A percentile compares a stretch with the other conserved stretches of the same genome.
These are phyloP conservation scores for Alternaria conjuncta DNA, from an alignment of 2,329 filamentous ascomycete genomes.

Conservation along the genomic window DNA sequence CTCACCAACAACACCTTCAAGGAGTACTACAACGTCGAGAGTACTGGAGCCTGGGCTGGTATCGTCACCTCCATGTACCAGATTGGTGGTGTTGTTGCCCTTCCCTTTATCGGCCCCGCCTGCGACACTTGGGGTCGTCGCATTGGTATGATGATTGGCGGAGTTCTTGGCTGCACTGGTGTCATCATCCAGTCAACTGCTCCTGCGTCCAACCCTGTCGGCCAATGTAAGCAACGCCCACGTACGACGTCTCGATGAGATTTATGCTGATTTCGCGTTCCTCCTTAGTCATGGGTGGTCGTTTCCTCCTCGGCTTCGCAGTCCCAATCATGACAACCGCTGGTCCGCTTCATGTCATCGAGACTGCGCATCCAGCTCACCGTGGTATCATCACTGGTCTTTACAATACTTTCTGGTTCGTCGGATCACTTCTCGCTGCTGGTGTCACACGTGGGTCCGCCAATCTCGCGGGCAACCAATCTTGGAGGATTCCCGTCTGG, in stretches of 20 bases:
- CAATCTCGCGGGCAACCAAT: constrained; percentile 21
- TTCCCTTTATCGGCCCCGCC: constrained; percentile 56
- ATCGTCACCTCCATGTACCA: constrained; percentile 57
- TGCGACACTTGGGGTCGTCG: constrained; percentile 53
- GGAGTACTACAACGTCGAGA: constrained; percentile 51
- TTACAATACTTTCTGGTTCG: constrained; percentile 55
- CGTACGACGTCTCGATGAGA: neutral
- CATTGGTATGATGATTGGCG: constrained; percentile 60
- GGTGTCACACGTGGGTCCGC: constrained; percentile 33
- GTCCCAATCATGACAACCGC: constrained; percentile 63
- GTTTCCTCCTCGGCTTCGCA: constrained; percentile 66
- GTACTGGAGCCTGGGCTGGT: constrained; percentile 53
- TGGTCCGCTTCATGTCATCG: constrained; percentile 65
- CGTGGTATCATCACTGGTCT: constrained; percentile 56
- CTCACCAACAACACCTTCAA: constrained; percentile 54
- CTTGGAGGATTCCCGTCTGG: constrained; percentile 34
- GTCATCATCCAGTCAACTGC: constrained; percentile 57
- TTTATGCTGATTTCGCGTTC: neutral
- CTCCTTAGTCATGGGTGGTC: constrained; percentile 57
- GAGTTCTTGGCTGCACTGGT: constrained; percentile 56
- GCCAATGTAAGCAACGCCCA: constrained; percentile 43
- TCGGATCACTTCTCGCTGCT: constrained; percentile 43
- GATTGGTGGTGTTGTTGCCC: constrained; percentile 54
- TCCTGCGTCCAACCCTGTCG: constrained; percentile 45
- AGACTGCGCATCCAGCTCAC: constrained; percentile 66